These are phyloP conservation scores for Penicillium rolfsii DNA, from an alignment of 2,329 filamentous ascomycete species.

Conservation along the genomic window DNA sequence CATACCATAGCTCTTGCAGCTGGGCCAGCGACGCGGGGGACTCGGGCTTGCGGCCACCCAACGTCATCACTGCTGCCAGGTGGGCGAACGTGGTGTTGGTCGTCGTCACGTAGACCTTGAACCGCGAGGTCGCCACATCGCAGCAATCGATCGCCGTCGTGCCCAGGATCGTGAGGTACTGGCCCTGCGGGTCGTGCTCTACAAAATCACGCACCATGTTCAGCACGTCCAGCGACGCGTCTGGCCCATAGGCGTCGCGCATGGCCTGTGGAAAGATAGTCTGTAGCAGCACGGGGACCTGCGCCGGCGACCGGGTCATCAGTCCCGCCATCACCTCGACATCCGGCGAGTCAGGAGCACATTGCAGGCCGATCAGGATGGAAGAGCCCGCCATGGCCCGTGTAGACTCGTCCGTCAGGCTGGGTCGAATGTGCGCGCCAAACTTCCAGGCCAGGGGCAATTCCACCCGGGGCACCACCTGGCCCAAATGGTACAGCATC, in stretches of 20 bases:
- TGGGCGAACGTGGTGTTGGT: not conserved
- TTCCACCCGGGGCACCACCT: not conserved
- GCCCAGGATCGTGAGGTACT: not conserved
- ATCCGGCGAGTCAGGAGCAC: not conserved
- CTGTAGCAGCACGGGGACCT: not conserved
- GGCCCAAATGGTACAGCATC: not conserved
- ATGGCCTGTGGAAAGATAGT: not conserved
- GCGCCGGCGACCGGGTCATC: not conserved
- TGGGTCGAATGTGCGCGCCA: not conserved
- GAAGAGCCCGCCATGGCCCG: not conserved
- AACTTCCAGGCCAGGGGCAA: not conserved
- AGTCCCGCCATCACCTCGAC: not conserved
- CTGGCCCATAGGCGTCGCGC: not conserved
- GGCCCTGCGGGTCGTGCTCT: not conserved
- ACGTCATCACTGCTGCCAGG: not conserved
- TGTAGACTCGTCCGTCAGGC: not conserved
- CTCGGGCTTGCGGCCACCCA: not conserved
- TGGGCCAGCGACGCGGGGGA: not conserved
- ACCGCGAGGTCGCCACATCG: not conserved
- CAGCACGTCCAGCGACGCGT: not conserved
- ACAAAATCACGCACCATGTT: not conserved
- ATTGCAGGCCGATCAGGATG: not conserved
- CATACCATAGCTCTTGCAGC: not conserved
- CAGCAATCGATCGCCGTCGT: not conserved
- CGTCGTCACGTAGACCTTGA: not conserved